Conservation (phyloP, 2,329 filamentous ascomycete species). For the Penicillium occitanis region DNA sequence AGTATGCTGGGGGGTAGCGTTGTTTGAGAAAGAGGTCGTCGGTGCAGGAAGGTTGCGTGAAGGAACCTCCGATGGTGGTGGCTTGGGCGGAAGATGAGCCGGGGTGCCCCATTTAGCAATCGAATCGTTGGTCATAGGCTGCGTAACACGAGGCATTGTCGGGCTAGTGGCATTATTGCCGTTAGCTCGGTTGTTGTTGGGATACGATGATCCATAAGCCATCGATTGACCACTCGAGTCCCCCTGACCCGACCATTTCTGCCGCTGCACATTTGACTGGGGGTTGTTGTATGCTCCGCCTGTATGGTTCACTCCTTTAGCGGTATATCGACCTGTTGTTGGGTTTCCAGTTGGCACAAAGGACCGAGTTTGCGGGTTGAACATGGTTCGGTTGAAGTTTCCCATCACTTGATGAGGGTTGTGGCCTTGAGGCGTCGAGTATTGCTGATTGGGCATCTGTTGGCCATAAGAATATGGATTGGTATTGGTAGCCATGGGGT, state of each 20-base stretch:
- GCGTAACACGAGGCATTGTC: constrained; percentile 26
- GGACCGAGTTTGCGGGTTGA: constrained; percentile 91
- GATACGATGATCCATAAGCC: constrained; percentile 14
- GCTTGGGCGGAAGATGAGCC: constrained; percentile 51
- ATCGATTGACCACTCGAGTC: constrained; percentile 18
- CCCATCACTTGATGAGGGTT: constrained; percentile 79
- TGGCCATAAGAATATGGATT: constrained; percentile 75
- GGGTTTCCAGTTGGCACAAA: constrained; percentile 68
- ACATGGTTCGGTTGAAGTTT: constrained; percentile 78
- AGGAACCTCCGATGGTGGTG: constrained; percentile 48
- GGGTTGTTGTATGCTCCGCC: constrained; percentile 33
- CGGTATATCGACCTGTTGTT: constrained; percentile 34
- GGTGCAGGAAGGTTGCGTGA: constrained; percentile 31
- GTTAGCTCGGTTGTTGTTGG: constrained; percentile 25
- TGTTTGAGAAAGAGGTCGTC: constrained; percentile 28
- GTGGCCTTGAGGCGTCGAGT: constrained; percentile 62
- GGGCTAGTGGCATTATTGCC: constrained; percentile 25
- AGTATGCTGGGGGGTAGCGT: constrained; percentile 23
- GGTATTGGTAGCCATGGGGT: constrained; percentile 38
- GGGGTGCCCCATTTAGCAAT: constrained; percentile 54
- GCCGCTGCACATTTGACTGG: constrained; percentile 33
- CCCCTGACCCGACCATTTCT: constrained; percentile 16
- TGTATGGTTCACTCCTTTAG: constrained; percentile 32
- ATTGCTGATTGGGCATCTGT: constrained; percentile 60
- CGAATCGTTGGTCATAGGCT: constrained; percentile 36